Evolutionary conservation across 768 basidiomycete genomes (phyloP), one percentile per base, ranked within the genome.

Genomic region (Strobilomyces echinocephalus): DNA sequence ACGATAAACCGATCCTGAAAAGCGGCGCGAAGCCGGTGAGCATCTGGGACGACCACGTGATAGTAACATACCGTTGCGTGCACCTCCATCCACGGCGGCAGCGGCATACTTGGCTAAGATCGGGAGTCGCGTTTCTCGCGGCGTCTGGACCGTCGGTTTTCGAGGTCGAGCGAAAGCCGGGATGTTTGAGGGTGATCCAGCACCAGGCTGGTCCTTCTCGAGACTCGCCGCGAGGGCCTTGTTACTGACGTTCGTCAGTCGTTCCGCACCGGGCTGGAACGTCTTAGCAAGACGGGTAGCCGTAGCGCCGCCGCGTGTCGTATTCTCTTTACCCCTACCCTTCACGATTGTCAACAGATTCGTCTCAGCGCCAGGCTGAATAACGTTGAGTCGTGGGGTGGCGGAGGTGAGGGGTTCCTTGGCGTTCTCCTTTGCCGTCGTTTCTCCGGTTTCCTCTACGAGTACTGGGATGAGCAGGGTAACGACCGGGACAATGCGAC

Each of bases 271-370:
- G 41, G 49, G 49, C 47, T 46, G 50, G 52, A 46, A 33, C 41
- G n/a, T 10, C 16, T 53, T 35, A 31, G 36, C 41, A 41, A 46
- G 4, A 20, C 33, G 53, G 49, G 39, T 8, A 43, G 50, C 55
- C 54, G 33, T 46, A 18, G 42, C 55, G 45, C 50, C 28, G 5
- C 39, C 44, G 42, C 42, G 40, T 35, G 50, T 2, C 20, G 30
- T 41, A 39, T 65, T 67, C 46, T 65, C 65, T 34, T 58, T 33
- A 46, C n/a, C 18, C 10, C 39, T 39, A 9, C 39, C 18, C 16
- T 40, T 24, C 33, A 38, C 30, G 30, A 30, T 30, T 9, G 7
- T 30, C 4, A 30, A 9, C 7, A 9, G 30, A 7, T 9, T 1
- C 30, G 30, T 30, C 30, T 30, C 35, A 46, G 62, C 54, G 8